phyloP scores from a whole-genome alignment of 2,329 filamentous ascomycete species.

The Cladosporium sp. region DNA sequence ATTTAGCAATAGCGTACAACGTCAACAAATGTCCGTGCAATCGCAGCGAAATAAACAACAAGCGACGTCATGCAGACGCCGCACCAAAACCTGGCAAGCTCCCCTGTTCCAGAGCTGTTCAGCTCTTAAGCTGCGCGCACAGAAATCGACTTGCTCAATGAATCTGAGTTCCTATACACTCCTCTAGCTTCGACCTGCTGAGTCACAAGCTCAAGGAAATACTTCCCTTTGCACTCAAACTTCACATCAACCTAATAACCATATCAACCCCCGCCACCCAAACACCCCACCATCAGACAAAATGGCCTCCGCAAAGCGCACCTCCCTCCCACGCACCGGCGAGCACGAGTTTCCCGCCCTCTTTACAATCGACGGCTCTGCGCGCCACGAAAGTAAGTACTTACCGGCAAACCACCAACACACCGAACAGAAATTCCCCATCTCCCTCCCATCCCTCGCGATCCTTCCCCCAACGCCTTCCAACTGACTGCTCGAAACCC shows the following conservation, averaged over 20 bases:
- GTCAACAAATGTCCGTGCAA: not conserved
- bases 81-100: not conserved
- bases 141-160: too few relatives aligned
- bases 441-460: not conserved
- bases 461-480: not conserved
- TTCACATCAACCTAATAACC: too few relatives aligned
- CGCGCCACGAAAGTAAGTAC: constrained; percentile 28
- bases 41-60: not conserved
- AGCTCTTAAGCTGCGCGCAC: not conserved
- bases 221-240: too few relatives aligned
- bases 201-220: too few relatives aligned
- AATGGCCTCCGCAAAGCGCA: not conserved
- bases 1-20: too few relatives aligned
- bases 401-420: too few relatives aligned
- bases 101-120: not conserved
- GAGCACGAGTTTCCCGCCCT: constrained; percentile 28
- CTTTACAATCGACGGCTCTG: constrained; percentile 31
- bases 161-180: too few relatives aligned
- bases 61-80: constrained; percentile 1
- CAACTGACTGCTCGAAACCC: not conserved
- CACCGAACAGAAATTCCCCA: not conserved
- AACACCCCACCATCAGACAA: too few relatives aligned
- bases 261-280: too few relatives aligned
- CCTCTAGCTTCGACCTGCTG: too few relatives aligned
- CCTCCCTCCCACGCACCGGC: constrained; percentile 2